Evolutionary conservation across 2,329 filamentous ascomycete species (phyloP).

Genomic region (Verticillium tricorpus): DNA sequence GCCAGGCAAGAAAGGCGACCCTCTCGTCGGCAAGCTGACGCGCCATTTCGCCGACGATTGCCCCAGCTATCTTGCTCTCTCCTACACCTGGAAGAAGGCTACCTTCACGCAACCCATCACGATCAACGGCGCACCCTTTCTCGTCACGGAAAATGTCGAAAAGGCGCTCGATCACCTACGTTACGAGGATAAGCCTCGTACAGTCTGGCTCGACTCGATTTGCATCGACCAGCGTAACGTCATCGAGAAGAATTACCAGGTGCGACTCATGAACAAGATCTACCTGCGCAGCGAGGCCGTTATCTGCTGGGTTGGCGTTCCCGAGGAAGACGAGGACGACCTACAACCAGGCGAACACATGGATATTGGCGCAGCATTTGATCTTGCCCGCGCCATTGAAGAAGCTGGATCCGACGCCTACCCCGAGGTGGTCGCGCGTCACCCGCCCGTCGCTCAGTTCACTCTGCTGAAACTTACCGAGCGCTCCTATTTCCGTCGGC

Average conservation of each 20-base stretch:
- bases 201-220: slow-evolving; percentile 24
- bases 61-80: not conserved
- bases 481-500: slow-evolving; percentile 16
- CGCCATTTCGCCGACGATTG: not conserved
- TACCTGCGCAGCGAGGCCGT: slow-evolving; percentile 15
- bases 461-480: not conserved
- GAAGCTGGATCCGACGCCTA: not conserved
- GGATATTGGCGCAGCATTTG: not conserved
- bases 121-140: not conserved
- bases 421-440: not conserved
- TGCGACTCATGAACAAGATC: slow-evolving; percentile 21
- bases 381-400: not conserved
- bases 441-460: not conserved
- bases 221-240: slow-evolving; percentile 23
- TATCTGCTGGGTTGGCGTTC: slow-evolving; percentile 22
- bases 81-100: not conserved
- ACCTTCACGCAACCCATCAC: not conserved
- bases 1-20: not conserved
- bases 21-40: not conserved
- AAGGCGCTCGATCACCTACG: not conserved
- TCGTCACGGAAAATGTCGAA: not conserved
- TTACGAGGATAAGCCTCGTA: not conserved
- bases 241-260: slow-evolving; percentile 20
- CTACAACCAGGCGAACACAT: not conserved
- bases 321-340: slow-evolving; percentile 4